Evolutionary conservation across 768 basidiomycete species (phyloP).

Genomic region (Tricholoma hemisulphureum): DNA sequence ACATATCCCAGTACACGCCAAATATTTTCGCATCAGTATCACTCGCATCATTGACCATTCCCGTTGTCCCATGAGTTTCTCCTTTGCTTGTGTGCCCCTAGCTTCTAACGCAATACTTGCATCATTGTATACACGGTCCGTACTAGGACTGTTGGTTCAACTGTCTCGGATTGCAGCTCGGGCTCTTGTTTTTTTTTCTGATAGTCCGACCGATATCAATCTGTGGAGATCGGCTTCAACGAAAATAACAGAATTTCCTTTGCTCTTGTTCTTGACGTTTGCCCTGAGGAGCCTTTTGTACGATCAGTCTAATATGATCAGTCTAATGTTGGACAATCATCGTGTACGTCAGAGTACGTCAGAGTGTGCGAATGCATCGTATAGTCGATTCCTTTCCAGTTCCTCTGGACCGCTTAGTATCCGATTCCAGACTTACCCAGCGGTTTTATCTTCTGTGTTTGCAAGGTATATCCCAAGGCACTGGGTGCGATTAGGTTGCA

Average conservation of each 20-base stretch:
- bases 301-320: background rate
- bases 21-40: background rate
- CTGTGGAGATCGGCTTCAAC: background rate
- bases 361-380: too few relatives aligned
- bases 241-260: background rate
- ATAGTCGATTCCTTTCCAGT: too few relatives aligned
- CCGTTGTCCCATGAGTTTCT: background rate
- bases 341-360: conserved; percentile 34
- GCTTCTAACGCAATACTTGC: background rate
- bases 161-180: background rate
- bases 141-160: too few relatives aligned
- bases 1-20: background rate
- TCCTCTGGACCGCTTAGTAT: too few relatives aligned
- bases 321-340: too few relatives aligned
- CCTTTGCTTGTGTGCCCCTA: background rate
- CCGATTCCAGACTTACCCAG: background rate
- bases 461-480: background rate
- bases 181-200: background rate
- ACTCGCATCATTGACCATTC: background rate
- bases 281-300: background rate
- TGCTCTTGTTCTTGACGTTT: background rate
- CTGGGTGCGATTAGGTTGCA: background rate
- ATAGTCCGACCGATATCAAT: background rate
- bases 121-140: background rate
- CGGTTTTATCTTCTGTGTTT: background rate